These are phyloP conservation scores for Ustilago xerochloae DNA, from an alignment of 1,284 basidiomycete genomes.

Conservation along the genomic window DNA sequence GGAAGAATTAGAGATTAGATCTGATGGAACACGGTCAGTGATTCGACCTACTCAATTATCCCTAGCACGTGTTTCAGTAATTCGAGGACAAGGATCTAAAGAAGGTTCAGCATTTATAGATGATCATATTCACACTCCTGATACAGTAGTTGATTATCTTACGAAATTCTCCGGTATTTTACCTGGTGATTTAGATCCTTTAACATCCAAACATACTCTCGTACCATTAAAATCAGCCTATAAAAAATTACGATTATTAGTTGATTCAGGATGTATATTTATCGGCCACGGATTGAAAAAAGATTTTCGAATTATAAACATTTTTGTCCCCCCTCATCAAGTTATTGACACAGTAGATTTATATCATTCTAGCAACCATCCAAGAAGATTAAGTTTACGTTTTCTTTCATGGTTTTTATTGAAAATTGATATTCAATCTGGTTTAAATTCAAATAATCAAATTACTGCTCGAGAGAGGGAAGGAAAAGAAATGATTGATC, in stretches of 20 bases:
- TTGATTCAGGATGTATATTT: conserved; percentile 95
- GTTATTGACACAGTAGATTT: conserved; percentile 97
- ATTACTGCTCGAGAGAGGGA: conserved; percentile 19
- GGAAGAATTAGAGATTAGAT: conserved; percentile 94
- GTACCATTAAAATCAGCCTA: conserved; percentile 96
- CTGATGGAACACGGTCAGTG: conserved; percentile 92
- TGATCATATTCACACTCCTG: conserved; percentile 95
- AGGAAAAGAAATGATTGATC: conserved; percentile 4
- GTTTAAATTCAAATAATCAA: conserved; percentile 67
- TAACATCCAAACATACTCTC: conserved; percentile 83
- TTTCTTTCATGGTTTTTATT: conserved; percentile 95
- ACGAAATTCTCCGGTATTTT: conserved; percentile 94
- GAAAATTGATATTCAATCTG: conserved; percentile 88
- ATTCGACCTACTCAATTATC: conserved; percentile 89
- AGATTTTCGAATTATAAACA: conserved; percentile 98
- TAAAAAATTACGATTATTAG: conserved; percentile 93
- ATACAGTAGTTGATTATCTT: conserved; percentile 92
- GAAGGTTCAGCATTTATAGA: conserved; percentile 93
- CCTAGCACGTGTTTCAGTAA: conserved; percentile 91
- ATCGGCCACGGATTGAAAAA: conserved; percentile 99
- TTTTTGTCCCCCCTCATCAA: conserved; percentile 92
- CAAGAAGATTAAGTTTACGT: conserved; percentile 88
- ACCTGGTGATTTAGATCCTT: conserved; percentile 86
- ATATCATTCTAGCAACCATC: conserved; percentile 83
- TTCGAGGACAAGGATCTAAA: conserved; percentile 83